A percentile compares a stretch with the other conserved stretches of the same genome.
phyloP scores from a whole-genome alignment of 2,329 filamentous ascomycete genomes.

The Alternaria sp. region DNA sequence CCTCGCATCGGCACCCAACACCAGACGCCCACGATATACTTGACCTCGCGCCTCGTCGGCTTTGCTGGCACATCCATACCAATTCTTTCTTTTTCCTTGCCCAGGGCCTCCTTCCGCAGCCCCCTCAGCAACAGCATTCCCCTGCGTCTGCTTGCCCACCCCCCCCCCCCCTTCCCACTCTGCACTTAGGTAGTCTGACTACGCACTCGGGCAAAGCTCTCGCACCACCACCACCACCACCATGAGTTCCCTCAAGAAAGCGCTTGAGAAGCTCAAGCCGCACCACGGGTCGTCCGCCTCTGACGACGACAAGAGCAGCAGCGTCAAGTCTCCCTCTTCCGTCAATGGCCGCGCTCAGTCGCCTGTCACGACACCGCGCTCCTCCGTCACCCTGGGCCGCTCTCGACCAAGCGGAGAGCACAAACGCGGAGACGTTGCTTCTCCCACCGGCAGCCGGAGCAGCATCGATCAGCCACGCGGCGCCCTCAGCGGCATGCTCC shows the following conservation, averaged over 20 bases:
- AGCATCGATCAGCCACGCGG: slow-evolving; percentile 43
- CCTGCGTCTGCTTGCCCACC: slow-evolving; percentile 34
- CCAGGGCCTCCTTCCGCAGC: background rate
- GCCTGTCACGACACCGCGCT: slow-evolving; percentile 38
- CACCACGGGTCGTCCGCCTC: slow-evolving; percentile 43
- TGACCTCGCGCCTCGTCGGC: slow-evolving; percentile 7
- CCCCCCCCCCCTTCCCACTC: slow-evolving; percentile 28
- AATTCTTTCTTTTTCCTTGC: background rate
- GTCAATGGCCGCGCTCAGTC: slow-evolving; percentile 39
- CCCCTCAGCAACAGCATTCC: slow-evolving; percentile 15
- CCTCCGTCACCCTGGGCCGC: slow-evolving; percentile 39
- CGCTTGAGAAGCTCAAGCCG: slow-evolving; percentile 55
- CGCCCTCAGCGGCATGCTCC: slow-evolving; percentile 48
- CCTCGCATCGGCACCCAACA: slow-evolving; percentile 5
- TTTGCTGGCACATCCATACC: background rate
- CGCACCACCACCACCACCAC: slow-evolving; percentile 17
- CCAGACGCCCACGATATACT: slow-evolving; percentile 12
- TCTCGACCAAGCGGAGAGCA: slow-evolving; percentile 46
- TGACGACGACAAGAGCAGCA: slow-evolving; percentile 48
- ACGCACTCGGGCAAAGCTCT: slow-evolving; percentile 37
- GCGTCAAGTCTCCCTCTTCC: slow-evolving; percentile 40
- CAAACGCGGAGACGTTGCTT: slow-evolving; percentile 42
- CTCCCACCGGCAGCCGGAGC: slow-evolving; percentile 42
- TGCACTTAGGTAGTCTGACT: slow-evolving; percentile 40
- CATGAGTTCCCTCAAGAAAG: slow-evolving; percentile 57